Evolutionary conservation across 202 grass and related monocot genomes (phyloP).

Genomic region (Setaria viridis): DNA sequence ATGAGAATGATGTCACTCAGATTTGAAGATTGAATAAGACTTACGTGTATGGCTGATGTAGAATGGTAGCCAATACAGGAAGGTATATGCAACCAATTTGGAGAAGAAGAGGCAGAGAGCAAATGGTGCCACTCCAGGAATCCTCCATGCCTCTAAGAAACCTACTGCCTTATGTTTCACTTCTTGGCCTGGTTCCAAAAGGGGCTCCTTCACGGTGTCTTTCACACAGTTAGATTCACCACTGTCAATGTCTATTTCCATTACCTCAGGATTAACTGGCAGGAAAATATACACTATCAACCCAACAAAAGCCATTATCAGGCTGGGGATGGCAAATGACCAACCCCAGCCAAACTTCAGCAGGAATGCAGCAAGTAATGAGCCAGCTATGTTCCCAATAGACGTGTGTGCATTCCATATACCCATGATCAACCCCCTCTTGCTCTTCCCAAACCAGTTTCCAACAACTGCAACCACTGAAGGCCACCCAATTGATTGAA

Average conservation of each 20-base stretch:
- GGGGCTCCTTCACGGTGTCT: constrained; percentile 49
- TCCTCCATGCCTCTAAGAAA: constrained; percentile 79
- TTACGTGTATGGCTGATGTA: constrained; percentile 94
- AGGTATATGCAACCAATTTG: constrained; percentile 87
- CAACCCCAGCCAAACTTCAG: constrained; percentile 84
- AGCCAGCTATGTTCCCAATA: constrained; percentile 82
- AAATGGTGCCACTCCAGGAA: constrained; percentile 79
- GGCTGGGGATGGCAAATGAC: constrained; percentile 82
- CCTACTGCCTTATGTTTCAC: constrained; percentile 64
- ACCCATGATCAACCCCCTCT: constrained; percentile 90
- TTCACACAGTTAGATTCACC: constrained; percentile 46
- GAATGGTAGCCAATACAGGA: constrained; percentile 92
- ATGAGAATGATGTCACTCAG: constrained; percentile 1
- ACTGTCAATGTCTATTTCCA: constrained; percentile 60
- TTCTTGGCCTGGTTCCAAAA: constrained; percentile 66
- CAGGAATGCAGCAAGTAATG: constrained; percentile 77
- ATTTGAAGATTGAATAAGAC: constrained; percentile 39
- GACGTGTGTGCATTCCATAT: constrained; percentile 93
- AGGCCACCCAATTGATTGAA: constrained; percentile 87
- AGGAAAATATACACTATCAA: constrained; percentile 72
- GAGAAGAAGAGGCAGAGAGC: constrained; percentile 91
- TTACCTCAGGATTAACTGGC: constrained; percentile 64
- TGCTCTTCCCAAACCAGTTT: constrained; percentile 92
- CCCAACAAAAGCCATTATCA: constrained; percentile 65
- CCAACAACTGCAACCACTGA: constrained; percentile 85